A percentile compares a stretch with the other conserved stretches of the same genome.
phyloP scores from a whole-genome alignment of 805 yeast species.

The Schwanniomyces vanrijiae region DNA sequence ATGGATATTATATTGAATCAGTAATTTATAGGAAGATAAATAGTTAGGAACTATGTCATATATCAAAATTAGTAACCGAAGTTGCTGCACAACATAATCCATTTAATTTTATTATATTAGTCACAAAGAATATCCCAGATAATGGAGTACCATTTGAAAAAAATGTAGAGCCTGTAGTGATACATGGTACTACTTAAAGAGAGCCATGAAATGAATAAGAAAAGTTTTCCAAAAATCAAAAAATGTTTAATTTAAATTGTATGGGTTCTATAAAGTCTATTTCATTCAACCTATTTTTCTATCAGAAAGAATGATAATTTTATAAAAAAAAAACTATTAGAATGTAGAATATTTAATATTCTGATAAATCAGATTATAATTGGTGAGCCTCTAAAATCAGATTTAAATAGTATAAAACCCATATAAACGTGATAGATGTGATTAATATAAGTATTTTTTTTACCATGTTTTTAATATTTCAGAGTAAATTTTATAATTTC shows the following conservation, averaged over 20 bases:
- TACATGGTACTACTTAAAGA: constrained; percentile 6
- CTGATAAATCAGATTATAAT: background rate
- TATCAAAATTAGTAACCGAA: constrained; percentile 20
- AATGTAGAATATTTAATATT: constrained; percentile 11
- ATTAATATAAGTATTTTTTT: background rate
- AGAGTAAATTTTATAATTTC: background rate
- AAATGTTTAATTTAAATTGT: constrained; percentile 49
- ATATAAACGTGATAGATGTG: background rate
- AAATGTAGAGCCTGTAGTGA: constrained; percentile 14
- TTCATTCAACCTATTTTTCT: constrained; percentile 1
- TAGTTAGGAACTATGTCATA: constrained; percentile 16
- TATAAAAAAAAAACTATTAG: constrained; percentile 36
- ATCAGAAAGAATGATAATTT: constrained; percentile 13
- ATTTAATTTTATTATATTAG: constrained; percentile 30
- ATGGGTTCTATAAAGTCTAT: constrained; percentile 42
- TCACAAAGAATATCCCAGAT: constrained; percentile 35
- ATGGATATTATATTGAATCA: constrained; percentile 32
- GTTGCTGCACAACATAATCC: constrained; percentile 23
- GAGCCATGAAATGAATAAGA: background rate
- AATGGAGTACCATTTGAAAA: constrained; percentile 19
- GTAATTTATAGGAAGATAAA: constrained; percentile 24
- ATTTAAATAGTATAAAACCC: background rate
- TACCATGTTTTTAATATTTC: background rate
- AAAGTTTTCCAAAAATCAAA: constrained; percentile 4
- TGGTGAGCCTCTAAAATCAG: background rate